These are phyloP conservation scores for Parafenestella ontariensis DNA, from an alignment of 2,329 filamentous ascomycete genomes.

Conservation along the genomic window DNA sequence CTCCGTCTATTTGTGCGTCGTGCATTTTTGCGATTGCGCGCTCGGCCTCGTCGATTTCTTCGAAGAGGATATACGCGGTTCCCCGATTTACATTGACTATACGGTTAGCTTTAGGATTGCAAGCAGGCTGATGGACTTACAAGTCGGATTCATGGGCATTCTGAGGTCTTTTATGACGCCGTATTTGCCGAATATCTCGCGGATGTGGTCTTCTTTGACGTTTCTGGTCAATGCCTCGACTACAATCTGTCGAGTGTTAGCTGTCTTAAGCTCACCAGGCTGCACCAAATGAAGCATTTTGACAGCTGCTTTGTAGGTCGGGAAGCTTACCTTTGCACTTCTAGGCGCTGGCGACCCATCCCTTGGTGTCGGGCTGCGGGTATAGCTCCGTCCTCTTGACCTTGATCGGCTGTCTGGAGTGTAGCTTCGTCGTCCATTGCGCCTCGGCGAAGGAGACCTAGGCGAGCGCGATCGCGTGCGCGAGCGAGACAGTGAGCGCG, in stretches of 20 bases:
- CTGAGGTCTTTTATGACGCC: slow-evolving; percentile 87
- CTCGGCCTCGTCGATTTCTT: slow-evolving; percentile 79
- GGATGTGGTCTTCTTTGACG: slow-evolving; percentile 84
- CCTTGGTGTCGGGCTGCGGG: slow-evolving; percentile 44
- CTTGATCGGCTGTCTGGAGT: slow-evolving; percentile 38
- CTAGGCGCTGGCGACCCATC: slow-evolving; percentile 43
- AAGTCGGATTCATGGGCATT: slow-evolving; percentile 85
- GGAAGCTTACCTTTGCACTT: slow-evolving; percentile 47
- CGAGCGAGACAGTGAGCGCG: slow-evolving; percentile 46
- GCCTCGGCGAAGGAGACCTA: slow-evolving; percentile 35
- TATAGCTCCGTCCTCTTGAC: slow-evolving; percentile 44
- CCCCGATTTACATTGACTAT: slow-evolving; percentile 88
- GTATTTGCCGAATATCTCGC: slow-evolving; percentile 90
- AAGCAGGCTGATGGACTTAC: slow-evolving; percentile 58
- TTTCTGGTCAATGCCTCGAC: slow-evolving; percentile 97
- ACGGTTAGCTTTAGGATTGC: slow-evolving; percentile 8
- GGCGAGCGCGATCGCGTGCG: slow-evolving; percentile 39
- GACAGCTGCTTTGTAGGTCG: not conserved
- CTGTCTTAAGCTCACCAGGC: not conserved
- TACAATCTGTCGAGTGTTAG: slow-evolving; percentile 70
- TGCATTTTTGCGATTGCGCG: slow-evolving; percentile 95
- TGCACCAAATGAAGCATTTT: not conserved
- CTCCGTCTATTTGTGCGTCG: slow-evolving; percentile 90
- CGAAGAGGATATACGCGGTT: slow-evolving; percentile 89
- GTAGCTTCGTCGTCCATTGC: slow-evolving; percentile 47